phyloP scores from a whole-genome alignment of 2,329 filamentous ascomycete species.

The Pseudonectria buxi region DNA sequence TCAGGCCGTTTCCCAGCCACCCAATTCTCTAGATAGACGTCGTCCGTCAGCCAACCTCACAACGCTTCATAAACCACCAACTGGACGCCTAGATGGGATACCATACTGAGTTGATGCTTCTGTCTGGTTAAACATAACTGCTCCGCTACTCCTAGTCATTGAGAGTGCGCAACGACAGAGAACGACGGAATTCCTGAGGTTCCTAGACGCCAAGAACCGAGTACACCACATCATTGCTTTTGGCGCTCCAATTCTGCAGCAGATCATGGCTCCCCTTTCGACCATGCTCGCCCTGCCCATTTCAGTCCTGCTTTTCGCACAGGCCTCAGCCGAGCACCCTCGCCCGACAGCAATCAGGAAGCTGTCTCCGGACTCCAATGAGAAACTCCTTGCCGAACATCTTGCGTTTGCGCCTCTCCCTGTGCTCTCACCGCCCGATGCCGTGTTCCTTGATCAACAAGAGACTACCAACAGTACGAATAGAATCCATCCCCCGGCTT shows the following conservation, averaged over 20 bases:
- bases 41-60: no score
- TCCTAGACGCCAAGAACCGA: no score
- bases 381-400: slow-evolving; percentile 69
- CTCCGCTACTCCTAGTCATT: no score
- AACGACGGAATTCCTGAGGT: no score
- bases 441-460: slow-evolving; percentile 22
- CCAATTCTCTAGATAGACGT: slow-evolving; percentile 18
- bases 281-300: slow-evolving; percentile 33
- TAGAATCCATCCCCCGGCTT: slow-evolving; percentile 41
- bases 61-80: no score
- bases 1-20: slow-evolving; percentile 23
- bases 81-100: no score
- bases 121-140: no score
- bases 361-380: slow-evolving; percentile 61
- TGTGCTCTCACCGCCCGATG: slow-evolving; percentile 21
- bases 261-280: slow-evolving; percentile 33
- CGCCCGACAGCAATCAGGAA: slow-evolving; percentile 61
- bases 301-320: slow-evolving; percentile 39
- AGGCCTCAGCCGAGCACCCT: slow-evolving; percentile 26
- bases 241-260: slow-evolving; percentile 1
- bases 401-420: slow-evolving; percentile 40
- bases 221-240: no score
- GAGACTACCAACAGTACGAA: slow-evolving; percentile 16
- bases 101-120: no score
- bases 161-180: no score